Percentiles rank a stretch among this genome's conserved stretches.
phyloP scores from a whole-genome alignment of 176 grass and related monocot genomes.

The Oryza brachyantha region DNA sequence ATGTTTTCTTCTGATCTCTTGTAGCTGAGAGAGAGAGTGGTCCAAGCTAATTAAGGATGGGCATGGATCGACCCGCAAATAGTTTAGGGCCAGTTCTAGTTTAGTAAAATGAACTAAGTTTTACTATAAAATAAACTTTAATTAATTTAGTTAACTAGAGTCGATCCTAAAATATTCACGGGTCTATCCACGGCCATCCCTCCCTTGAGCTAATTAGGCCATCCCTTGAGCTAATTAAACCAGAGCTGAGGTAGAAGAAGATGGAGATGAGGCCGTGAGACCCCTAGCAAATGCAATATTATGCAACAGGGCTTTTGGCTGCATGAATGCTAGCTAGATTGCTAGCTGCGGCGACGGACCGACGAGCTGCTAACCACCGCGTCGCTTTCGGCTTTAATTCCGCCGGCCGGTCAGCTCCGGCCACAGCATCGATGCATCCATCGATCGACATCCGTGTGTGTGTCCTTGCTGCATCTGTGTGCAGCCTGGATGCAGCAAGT shows the following conservation, averaged over 20 bases:
- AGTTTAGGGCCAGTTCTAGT: no score
- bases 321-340: no score
- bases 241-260: not conserved
- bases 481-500: no score
- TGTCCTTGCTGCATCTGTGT: not conserved
- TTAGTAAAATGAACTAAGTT: no score
- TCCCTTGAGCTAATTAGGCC: no score
- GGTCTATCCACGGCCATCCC: no score
- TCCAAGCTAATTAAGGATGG: constrained; percentile 12
- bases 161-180: no score
- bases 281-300: not conserved
- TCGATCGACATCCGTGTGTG: not conserved
- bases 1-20: not conserved
- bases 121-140: no score
- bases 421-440: not conserved
- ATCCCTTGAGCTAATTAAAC: no score
- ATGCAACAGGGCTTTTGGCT: constrained; percentile 1
- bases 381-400: constrained; percentile 35
- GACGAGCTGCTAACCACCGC: not conserved
- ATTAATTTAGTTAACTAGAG: no score
- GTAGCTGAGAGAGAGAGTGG: not conserved
- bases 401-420: not conserved
- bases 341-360: constrained; percentile 15
- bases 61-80: no score
- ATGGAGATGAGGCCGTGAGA: constrained; percentile 5